A percentile compares a stretch with the other conserved stretches of the same genome.
phyloP scores from a whole-genome alignment of 306 rosid species.

The Astragalus membranaceus region DNA sequence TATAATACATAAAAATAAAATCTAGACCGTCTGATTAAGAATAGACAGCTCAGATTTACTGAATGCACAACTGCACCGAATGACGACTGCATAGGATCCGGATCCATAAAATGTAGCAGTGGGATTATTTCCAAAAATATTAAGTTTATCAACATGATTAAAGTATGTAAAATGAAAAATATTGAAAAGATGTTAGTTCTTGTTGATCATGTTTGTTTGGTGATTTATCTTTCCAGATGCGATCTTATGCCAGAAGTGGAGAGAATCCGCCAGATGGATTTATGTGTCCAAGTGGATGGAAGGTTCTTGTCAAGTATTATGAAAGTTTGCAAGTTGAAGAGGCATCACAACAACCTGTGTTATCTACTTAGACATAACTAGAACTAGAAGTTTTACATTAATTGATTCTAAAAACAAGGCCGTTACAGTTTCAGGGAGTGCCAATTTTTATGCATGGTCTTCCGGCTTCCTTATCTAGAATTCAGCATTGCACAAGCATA shows the following conservation, averaged over 20 bases:
- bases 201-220: not conserved
- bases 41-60: too few species aligned
- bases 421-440: slow-evolving; percentile 13
- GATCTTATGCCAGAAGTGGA: slow-evolving; percentile 74
- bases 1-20: too few species aligned
- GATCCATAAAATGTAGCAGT: too few species aligned
- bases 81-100: too few species aligned
- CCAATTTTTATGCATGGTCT: slow-evolving; percentile 32
- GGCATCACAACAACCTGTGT: slow-evolving; percentile 45
- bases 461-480: slow-evolving; percentile 18
- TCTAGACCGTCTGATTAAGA: too few species aligned
- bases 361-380: slow-evolving; percentile 41
- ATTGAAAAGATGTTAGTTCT: not conserved
- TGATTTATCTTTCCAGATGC: slow-evolving; percentile 52
- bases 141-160: not conserved
- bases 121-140: too few species aligned
- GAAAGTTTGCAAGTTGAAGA: slow-evolving; percentile 78
- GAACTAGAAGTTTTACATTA: slow-evolving; percentile 14
- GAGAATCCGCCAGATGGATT: slow-evolving; percentile 95
- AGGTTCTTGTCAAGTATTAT: slow-evolving; percentile 76
- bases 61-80: too few species aligned
- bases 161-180: not conserved
- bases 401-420: slow-evolving; percentile 7
- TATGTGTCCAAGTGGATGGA: slow-evolving; percentile 97
- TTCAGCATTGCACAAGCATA: slow-evolving; percentile 21